Evolutionary conservation across 495 filamentous ascomycete genomes (phyloP).

Genomic region (Aspergillus biplanus): DNA sequence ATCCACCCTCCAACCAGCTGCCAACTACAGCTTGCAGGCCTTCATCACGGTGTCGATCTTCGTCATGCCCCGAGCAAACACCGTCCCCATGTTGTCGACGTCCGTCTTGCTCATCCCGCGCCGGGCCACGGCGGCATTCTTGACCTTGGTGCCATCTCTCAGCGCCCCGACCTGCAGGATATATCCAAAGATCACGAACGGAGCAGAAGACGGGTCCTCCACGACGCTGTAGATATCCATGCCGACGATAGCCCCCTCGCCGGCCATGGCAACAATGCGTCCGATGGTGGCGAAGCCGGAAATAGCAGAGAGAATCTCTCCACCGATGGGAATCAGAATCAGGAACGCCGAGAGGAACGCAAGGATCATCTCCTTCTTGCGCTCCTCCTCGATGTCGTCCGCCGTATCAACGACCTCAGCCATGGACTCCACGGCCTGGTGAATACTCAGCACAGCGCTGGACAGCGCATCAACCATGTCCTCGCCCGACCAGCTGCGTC

Average conservation of each 20-base stretch:
- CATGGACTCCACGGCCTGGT: neutral
- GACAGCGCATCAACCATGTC: neutral
- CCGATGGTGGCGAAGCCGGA: neutral
- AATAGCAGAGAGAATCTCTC: neutral
- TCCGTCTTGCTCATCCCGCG: neutral
- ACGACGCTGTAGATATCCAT: neutral
- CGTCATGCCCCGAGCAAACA: neutral
- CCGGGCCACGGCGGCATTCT: neutral
- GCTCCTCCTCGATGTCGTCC: neutral
- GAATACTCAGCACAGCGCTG: neutral
- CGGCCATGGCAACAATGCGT: neutral
- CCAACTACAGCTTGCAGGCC: neutral
- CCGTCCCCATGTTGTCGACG: neutral
- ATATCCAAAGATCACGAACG: neutral
- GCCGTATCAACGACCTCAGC: neutral
- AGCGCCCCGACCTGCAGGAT: neutral
- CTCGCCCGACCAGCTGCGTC: neutral
- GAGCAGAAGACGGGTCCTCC: neutral
- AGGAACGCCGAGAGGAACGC: constrained; percentile 12
- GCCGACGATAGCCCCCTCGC: neutral
- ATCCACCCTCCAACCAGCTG: too few relatives aligned
- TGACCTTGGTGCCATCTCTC: neutral
- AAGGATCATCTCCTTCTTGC: constrained; percentile 5
- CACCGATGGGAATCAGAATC: constrained; percentile 9
- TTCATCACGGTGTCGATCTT: neutral